Base-by-base conservation (phyloP, 179 eudicot genomes). In the Heliamphora pulchella region DNA sequence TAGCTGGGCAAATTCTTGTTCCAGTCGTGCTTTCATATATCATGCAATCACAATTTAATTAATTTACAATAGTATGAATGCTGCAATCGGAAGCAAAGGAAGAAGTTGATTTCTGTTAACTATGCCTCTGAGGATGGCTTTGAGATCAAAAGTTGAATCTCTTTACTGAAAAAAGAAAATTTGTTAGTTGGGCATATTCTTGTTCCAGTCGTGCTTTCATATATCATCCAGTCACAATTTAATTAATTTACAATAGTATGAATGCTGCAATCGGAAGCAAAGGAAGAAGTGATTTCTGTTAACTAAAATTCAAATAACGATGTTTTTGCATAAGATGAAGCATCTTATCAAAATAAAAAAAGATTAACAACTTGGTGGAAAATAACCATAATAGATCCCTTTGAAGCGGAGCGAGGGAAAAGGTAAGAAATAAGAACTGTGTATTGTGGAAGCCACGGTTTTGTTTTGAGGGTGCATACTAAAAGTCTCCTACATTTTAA, bases 51-150 rank as follows among this genome's bases (percentile, higher is more conserved):
- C 4, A n/a, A 71, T 62, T 39, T 58, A 17, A 41, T 17, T n/a
- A 75, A 41, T 18, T 75, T 75, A 41, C 50, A 39, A 75, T 59
- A 46, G n/a, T 55, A 13, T 61, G 69, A 18, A 77, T 14, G 6
- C 0, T 5, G 4, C n/a, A 11, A 59, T 43, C 39, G 9, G 31
- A 75, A 43, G 68, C 57, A 58, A 59, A n/a, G 1, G 15, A 4
- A 61, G 43, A 76, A 59, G 68, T 55, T 62, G 44, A 62, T 47
- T 62, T 22, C 57, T 77, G 78, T 75, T 17, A 75, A 31, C 63
- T 41, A 20, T 61, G 70, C 44, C 63, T 47, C 70, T 62, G 46
- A 46, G 69, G 57, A 8, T 18, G 20, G 68, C 79, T 20, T 47
- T 22, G 59, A 63, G 59, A 47, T 11, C 58, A 43, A 8, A 62